These are phyloP conservation scores for Coprinellus micaceus DNA, from an alignment of 768 basidiomycete species.

Conservation along the genomic window DNA sequence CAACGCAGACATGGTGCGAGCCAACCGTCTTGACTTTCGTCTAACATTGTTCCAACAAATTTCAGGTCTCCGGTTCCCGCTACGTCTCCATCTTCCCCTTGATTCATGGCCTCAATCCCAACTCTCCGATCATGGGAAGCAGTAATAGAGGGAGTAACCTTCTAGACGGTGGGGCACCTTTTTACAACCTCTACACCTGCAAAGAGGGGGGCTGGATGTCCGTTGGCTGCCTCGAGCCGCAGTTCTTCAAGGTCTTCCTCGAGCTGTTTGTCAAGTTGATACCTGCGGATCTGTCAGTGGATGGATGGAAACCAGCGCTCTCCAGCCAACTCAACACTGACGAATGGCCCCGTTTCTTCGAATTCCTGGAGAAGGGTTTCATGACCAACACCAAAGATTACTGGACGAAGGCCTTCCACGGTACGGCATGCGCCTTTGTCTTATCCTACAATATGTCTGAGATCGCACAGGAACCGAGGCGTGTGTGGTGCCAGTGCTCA, in stretches of 20 bases:
- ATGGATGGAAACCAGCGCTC: conserved; percentile 49
- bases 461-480: conserved; percentile 61
- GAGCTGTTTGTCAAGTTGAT: conserved; percentile 49
- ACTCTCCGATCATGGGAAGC: conserved; percentile 32
- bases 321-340: conserved; percentile 41
- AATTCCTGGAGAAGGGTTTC: conserved; percentile 67
- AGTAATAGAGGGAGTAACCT: conserved; percentile 51
- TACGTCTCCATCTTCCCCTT: conserved; percentile 76
- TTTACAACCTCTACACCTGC: conserved; percentile 72
- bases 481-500: conserved; percentile 67
- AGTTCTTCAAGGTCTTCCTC: conserved; percentile 65
- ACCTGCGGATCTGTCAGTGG: conserved; percentile 37
- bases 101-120: conserved; percentile 37
- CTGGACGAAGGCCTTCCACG: conserved; percentile 67
- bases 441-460: too few species aligned
- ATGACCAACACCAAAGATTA: conserved; percentile 54
- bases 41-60: background rate
- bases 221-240: conserved; percentile 71
- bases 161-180: conserved; percentile 77
- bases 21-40: background rate
- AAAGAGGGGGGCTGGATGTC: conserved; percentile 73
- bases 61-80: conserved; percentile 75
- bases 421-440: too few species aligned
- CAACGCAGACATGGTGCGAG: conserved; percentile 68
- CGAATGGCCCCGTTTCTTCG: conserved; percentile 54